A percentile compares a stretch with the other conserved stretches of the same genome.
Evolutionary conservation across 2,329 filamentous ascomycete genomes (phyloP).

Genomic region (Septoria linicola): DNA sequence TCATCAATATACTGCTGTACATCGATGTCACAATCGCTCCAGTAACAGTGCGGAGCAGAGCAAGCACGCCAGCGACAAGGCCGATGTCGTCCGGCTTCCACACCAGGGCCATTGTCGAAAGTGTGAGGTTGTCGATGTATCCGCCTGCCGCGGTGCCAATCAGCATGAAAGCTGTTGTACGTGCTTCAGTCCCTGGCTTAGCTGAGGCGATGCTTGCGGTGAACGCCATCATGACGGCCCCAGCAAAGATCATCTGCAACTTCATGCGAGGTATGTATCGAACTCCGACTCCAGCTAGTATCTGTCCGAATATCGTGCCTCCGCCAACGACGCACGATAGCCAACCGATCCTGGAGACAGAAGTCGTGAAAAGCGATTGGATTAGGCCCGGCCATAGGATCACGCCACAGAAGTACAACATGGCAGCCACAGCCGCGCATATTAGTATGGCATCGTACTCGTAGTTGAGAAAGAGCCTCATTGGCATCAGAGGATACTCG

Average conservation of each 20-base stretch:
- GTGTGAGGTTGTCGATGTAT: constrained; percentile 21
- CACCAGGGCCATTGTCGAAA: constrained; percentile 20
- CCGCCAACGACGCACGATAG: constrained; percentile 19
- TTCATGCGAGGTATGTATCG: constrained; percentile 20
- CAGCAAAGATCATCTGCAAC: constrained; percentile 20
- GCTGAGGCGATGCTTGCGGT: constrained; percentile 18
- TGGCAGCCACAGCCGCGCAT: constrained; percentile 37
- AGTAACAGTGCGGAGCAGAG: constrained; percentile 15
- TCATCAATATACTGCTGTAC: constrained; percentile 21
- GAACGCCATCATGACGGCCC: constrained; percentile 18
- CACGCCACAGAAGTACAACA: constrained; percentile 33
- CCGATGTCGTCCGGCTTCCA: constrained; percentile 25
- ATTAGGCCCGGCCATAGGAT: constrained; percentile 21
- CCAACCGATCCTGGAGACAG: constrained; percentile 16
- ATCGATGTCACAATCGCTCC: constrained; percentile 21
- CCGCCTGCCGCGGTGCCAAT: constrained; percentile 18
- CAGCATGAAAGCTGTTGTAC: constrained; percentile 17
- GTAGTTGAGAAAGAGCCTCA: constrained; percentile 33
- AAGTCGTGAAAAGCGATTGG: constrained; percentile 17
- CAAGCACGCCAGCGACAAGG: constrained; percentile 19
- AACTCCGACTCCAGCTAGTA: constrained; percentile 16
- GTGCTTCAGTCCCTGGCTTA: constrained; percentile 1
- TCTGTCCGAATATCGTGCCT: constrained; percentile 20
- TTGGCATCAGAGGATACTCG: constrained; percentile 37
- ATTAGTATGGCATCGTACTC: constrained; percentile 37